Evolutionary conservation across 768 basidiomycete species (phyloP), one percentile per base, ranked within the genome.

Genomic region (Mycena haematopus): DNA sequence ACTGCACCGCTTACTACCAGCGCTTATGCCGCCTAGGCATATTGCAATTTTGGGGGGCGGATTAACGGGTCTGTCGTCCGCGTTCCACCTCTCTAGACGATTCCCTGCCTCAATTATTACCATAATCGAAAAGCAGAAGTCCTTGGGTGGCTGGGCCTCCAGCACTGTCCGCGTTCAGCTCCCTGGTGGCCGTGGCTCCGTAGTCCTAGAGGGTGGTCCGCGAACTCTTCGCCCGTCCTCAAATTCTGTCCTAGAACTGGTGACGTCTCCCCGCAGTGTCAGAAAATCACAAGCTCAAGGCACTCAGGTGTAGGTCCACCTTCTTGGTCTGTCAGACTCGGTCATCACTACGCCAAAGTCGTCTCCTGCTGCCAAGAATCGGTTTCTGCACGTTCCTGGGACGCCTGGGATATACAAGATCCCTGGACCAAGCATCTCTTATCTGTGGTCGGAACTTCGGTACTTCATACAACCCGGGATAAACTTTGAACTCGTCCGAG

Each of bases 161-260:
- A 80, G 77, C 56, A 90, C 84, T 52, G 81, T 86, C 58, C 81
- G 82, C 19, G 79, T 89, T 22, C 66, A 76, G 10, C 65, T 91
- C 9, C 70, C 74, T 6, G 58, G 69, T 17, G 68, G 72, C 17
- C 52, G 66, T 49, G 72, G 71, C 8, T 77, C 76, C 14, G 81
- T 95, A 11, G 71, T 92, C 4, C 78, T 98, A 6, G 96, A 99
- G 78, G 82, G 85, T 24, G 96, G 96, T 1, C 95, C 96, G 25
- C 79, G 96, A 42, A 96, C 93, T 17, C 78, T 99, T 31, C 76
- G 95, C 42, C 93, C 96, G 0, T 87, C 87, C 52, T 85, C 91
- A 8, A 84, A 82, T 59, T 77, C 88, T 4, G 81, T 95, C 33
- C 77, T 98, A 14, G 91, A 95, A 69, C 72, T 98, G 77, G 96